Evolutionary conservation across 2,329 filamentous ascomycete species (phyloP).

Genomic region (Penicillium sp.): DNA sequence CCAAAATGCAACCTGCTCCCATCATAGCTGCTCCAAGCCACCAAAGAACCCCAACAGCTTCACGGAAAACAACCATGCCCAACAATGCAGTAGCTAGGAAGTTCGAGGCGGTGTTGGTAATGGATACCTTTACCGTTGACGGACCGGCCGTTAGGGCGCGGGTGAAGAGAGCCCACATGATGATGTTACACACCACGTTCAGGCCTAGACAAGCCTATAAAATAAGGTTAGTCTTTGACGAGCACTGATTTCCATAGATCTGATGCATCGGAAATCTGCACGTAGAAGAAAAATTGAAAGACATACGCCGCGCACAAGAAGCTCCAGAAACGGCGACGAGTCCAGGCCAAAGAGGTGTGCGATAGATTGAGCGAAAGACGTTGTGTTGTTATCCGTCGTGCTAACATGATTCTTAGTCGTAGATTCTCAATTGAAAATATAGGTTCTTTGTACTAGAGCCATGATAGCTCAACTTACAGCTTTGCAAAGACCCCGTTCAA

Average conservation of each 20-base stretch:
- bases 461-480: slow-evolving; percentile 44
- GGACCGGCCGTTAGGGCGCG: slow-evolving; percentile 58
- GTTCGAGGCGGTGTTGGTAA: slow-evolving; percentile 64
- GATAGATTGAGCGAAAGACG: slow-evolving; percentile 49
- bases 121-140: slow-evolving; percentile 61
- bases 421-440: background rate
- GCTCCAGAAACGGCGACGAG: slow-evolving; percentile 45
- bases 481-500: slow-evolving; percentile 67
- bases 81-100: slow-evolving; percentile 62
- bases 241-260: background rate
- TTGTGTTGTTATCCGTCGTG: slow-evolving; percentile 60
- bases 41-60: slow-evolving; percentile 57
- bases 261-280: background rate
- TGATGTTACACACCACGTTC: slow-evolving; percentile 61
- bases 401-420: slow-evolving; percentile 31
- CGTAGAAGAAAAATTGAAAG: background rate
- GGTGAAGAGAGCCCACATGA: slow-evolving; percentile 66
- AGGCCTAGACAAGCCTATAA: slow-evolving; percentile 57
- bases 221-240: background rate
- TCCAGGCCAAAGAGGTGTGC: slow-evolving; percentile 44
- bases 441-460: background rate
- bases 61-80: slow-evolving; percentile 57
- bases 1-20: slow-evolving; percentile 61
- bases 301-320: slow-evolving; percentile 53
- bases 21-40: slow-evolving; percentile 61